A percentile compares a stretch with the other conserved stretches of the same genome.
Evolutionary conservation across 345 rosid species (phyloP).

Genomic region (Ceriops decandra): DNA sequence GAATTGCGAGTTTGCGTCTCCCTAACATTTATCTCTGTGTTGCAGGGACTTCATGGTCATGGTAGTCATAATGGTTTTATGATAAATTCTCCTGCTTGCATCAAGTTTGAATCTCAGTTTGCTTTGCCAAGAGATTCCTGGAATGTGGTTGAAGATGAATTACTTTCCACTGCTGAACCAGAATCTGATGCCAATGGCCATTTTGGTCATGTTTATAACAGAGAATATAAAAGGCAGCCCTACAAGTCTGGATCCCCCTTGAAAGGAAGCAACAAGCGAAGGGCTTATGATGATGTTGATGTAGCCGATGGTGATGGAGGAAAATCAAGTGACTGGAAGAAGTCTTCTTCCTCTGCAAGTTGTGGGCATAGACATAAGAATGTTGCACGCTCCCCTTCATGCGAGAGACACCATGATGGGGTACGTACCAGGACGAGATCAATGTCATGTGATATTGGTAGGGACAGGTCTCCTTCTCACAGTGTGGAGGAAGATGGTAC

Average conservation of each 20-base stretch:
- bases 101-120: slow-evolving; percentile 9
- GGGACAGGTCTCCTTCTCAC: slow-evolving; percentile 53
- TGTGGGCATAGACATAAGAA: slow-evolving; percentile 30
- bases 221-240: slow-evolving; percentile 20
- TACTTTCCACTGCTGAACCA: slow-evolving; percentile 9
- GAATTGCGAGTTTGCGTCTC: slow-evolving; percentile 10
- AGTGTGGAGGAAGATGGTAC: slow-evolving; percentile 44
- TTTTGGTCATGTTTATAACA: slow-evolving; percentile 21
- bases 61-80: slow-evolving; percentile 7
- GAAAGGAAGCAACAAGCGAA: slow-evolving; percentile 36
- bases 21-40: slow-evolving; percentile 16
- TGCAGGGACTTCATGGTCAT: slow-evolving; percentile 36
- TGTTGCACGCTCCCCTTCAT: slow-evolving; percentile 32
- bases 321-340: slow-evolving; percentile 28
- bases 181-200: slow-evolving; percentile 37
- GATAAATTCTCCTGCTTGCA: neutral
- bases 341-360: slow-evolving; percentile 38
- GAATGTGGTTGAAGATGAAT: slow-evolving; percentile 17
- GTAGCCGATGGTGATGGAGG: slow-evolving; percentile 23
- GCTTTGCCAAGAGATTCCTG: slow-evolving; percentile 15
- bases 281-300: slow-evolving; percentile 32
- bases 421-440: slow-evolving; percentile 42
- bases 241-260: slow-evolving; percentile 27
- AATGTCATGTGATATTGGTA: slow-evolving; percentile 38
- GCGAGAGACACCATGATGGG: slow-evolving; percentile 37